Evolutionary conservation across 1,284 basidiomycete genomes (phyloP), one percentile per base, ranked within the genome.

Genomic region (Ceratobasidium sp.): DNA sequence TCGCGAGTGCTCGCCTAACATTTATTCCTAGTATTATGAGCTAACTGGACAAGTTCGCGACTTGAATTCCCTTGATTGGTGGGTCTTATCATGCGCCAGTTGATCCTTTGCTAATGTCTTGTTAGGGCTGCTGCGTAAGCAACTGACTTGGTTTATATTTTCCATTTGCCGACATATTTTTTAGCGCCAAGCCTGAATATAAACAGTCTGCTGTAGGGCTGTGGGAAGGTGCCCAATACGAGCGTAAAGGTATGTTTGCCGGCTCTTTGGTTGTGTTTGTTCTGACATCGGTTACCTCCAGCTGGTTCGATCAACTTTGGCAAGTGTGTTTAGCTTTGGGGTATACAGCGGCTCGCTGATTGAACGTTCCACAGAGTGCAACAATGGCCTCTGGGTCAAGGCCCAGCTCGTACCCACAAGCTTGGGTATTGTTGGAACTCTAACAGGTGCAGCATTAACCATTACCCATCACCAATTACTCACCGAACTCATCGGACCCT

Each of bases 271-370:
- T 20, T 20, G 29, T 15, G 20, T 38, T 31, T 29, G 49, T 52
- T 40, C 34, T 32, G 60, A 69, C 49, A 38, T 3, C 29, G 4
- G 20, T 45, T 27, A 50, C 69, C 58, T 35, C 31, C 50, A 35
- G 65, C 70, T 17, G 57, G 71, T 10, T 75, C 74, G 0, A 58
- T 73, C 45, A 73, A 75, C 68, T 72, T 73, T 35, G 71, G 74
- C 74, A 45, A 69, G 74, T 68, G 34, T 22, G 17, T 20, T 1
- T 27, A 34, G 8, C 29, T 31, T 31, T 3, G 22, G 12, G 25
- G 17, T 15, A 43, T 25, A 40, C 15, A 12, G 27, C 20, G 53
- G 3, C 47, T 55, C 17, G 34, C 29, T 22, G 15, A 31, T 40
- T 2, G 31, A 58, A 31, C 27, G 13, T 42, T 50, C 65, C 72